phyloP scores from a whole-genome alignment of 306 rosid genomes.

The Albizia julibrissin region DNA sequence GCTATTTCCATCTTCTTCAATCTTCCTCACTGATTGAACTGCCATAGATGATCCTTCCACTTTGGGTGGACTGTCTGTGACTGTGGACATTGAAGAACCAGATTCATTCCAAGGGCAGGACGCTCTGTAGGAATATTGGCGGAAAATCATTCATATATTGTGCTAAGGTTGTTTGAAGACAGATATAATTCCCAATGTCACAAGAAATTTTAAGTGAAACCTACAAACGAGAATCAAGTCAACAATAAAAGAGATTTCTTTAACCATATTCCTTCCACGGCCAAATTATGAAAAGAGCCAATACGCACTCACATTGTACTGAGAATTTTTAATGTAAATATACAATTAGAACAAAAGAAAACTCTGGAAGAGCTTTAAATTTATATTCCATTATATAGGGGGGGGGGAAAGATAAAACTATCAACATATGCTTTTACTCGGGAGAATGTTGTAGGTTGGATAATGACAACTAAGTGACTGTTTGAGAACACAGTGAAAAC shows the following conservation, averaged over 20 bases:
- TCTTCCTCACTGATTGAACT: constrained; percentile 36
- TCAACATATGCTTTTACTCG: background rate
- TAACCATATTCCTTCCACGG: background rate
- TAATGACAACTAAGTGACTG: background rate
- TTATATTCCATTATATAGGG: background rate
- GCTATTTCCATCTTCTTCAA: no score
- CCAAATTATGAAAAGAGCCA: background rate
- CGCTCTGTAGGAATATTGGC: constrained; percentile 48
- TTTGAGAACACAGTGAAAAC: no score
- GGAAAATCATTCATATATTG: constrained; percentile 7
- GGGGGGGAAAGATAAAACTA: background rate
- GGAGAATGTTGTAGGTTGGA: background rate
- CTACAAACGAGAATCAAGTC: background rate
- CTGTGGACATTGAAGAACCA: constrained; percentile 44
- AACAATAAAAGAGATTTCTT: background rate
- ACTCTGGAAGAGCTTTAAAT: no score
- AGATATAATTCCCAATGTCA: background rate
- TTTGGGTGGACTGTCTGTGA: constrained; percentile 41
- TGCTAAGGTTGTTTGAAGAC: background rate
- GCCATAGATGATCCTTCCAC: constrained; percentile 43
- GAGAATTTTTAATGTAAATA: constrained; percentile 1
- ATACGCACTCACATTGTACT: background rate
- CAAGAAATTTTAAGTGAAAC: background rate
- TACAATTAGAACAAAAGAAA: background rate
- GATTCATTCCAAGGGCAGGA: constrained; percentile 71